These are phyloP conservation scores for Tolypocladium pustulatum DNA, from an alignment of 2,329 filamentous ascomycete species.

Conservation along the genomic window DNA sequence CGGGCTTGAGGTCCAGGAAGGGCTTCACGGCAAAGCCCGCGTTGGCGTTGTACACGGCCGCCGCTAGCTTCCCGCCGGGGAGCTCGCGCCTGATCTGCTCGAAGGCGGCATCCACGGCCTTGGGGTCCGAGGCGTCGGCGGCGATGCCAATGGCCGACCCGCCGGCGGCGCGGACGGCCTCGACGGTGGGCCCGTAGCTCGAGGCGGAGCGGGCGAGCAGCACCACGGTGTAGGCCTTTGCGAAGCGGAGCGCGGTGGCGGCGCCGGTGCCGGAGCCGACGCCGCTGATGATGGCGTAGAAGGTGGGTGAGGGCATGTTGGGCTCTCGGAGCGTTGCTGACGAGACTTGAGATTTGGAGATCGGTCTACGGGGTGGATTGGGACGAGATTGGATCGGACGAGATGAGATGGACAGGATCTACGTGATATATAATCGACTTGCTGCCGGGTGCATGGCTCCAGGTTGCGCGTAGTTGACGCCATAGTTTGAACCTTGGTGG, in stretches of 20 bases:
- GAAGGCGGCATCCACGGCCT: slow-evolving; percentile 45
- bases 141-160: slow-evolving; percentile 62
- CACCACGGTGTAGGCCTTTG: slow-evolving; percentile 59
- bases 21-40: slow-evolving; percentile 40
- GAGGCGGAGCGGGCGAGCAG: slow-evolving; percentile 60
- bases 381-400: not conserved
- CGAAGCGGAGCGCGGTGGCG: slow-evolving; percentile 46
- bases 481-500: not conserved
- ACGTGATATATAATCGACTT: not conserved
- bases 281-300: slow-evolving; percentile 61
- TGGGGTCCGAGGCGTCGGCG: slow-evolving; percentile 33
- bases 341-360: not conserved
- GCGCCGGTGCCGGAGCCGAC: slow-evolving; percentile 59
- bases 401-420: not conserved
- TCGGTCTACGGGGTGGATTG: not conserved
- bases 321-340: not conserved
- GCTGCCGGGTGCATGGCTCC: not conserved
- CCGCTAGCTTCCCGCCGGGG: slow-evolving; percentile 42
- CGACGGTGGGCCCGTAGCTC: slow-evolving; percentile 54
- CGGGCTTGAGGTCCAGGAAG: slow-evolving; percentile 43
- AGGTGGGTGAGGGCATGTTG: slow-evolving; percentile 14
- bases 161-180: slow-evolving; percentile 56
- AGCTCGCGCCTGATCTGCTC: slow-evolving; percentile 51
- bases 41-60: slow-evolving; percentile 62
- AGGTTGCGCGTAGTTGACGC: not conserved